Conservation (phyloP, 2,329 filamentous ascomycete genomes). For the Sordariomycetes sp. region DNA sequence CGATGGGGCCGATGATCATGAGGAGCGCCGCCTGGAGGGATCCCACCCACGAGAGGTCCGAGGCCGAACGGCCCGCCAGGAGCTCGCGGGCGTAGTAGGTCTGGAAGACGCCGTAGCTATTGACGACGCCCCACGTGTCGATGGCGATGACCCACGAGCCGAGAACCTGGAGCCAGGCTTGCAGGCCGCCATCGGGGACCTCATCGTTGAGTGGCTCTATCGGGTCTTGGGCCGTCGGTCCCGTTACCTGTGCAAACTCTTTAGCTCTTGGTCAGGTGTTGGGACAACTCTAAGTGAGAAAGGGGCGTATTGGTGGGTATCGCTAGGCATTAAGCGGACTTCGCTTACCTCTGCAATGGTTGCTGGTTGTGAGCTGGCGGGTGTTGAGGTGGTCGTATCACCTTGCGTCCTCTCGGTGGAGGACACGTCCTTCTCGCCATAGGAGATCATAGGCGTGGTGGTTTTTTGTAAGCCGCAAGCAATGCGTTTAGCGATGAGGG, state of each 20-base stretch:
- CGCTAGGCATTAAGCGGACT: neutral
- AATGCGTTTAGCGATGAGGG: neutral
- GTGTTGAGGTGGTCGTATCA: neutral
- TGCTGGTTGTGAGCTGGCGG: neutral
- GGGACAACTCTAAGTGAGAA: neutral
- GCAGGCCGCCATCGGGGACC: slow-evolving; percentile 73
- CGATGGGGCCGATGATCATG: slow-evolving; percentile 25
- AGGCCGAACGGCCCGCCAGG: slow-evolving; percentile 19
- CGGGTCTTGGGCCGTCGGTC: neutral
- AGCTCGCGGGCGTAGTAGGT: slow-evolving; percentile 28
- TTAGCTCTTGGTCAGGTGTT: neutral
- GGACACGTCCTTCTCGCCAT: slow-evolving; percentile 6
- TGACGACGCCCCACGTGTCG: slow-evolving; percentile 21
- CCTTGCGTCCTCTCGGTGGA: neutral
- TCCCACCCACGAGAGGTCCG: slow-evolving; percentile 33
- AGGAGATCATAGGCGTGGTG: neutral
- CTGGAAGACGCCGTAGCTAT: slow-evolving; percentile 34
- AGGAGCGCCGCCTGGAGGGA: slow-evolving; percentile 29
- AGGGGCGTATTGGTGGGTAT: neutral
- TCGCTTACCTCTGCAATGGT: neutral
- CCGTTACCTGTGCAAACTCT: neutral
- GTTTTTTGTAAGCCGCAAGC: neutral
- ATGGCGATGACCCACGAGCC: slow-evolving; percentile 52
- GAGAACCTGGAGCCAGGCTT: slow-evolving; percentile 76
- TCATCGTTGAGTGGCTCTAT: slow-evolving; percentile 26